phyloP scores from a whole-genome alignment of 2,329 filamentous ascomycete species.

The Apiospora hydei region DNA sequence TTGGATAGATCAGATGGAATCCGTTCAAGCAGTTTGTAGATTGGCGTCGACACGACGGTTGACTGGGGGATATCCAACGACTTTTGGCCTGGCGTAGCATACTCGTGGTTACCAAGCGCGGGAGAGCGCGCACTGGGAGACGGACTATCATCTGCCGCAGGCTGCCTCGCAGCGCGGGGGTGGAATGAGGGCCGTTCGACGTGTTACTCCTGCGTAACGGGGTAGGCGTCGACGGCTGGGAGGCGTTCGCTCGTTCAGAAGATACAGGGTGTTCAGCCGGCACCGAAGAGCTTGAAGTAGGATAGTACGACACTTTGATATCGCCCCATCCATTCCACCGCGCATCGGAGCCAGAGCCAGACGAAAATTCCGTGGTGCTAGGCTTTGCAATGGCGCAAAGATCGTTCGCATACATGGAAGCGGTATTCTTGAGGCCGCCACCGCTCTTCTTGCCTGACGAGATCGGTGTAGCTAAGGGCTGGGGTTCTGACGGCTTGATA shows the following conservation, averaged over 20 bases:
- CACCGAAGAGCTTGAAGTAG: slow-evolving; percentile 47
- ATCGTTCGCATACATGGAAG: slow-evolving; percentile 80
- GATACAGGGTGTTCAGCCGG: slow-evolving; percentile 37
- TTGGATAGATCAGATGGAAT: slow-evolving; percentile 72
- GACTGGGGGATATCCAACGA: slow-evolving; percentile 70
- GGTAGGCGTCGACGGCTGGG: slow-evolving; percentile 74
- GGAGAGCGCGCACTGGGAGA: slow-evolving; percentile 46
- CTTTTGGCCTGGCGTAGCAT: slow-evolving; percentile 58
- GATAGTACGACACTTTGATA: slow-evolving; percentile 83
- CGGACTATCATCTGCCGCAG: slow-evolving; percentile 58
- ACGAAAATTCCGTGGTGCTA: slow-evolving; percentile 48
- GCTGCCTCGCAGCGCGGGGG: slow-evolving; percentile 42
- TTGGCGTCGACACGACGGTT: slow-evolving; percentile 57
- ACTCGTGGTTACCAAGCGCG: slow-evolving; percentile 47
- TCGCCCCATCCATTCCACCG: slow-evolving; percentile 82
- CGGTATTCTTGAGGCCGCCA: slow-evolving; percentile 62
- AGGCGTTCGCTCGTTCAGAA: slow-evolving; percentile 47
- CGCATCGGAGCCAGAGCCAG: slow-evolving; percentile 31
- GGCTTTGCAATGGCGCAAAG: slow-evolving; percentile 76
- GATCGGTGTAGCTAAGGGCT: slow-evolving; percentile 59
- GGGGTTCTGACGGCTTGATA: slow-evolving; percentile 57
- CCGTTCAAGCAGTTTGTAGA: slow-evolving; percentile 64
- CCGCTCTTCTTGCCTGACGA: slow-evolving; percentile 77
- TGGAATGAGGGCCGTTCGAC: slow-evolving; percentile 49
- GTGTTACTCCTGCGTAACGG: slow-evolving; percentile 75